Evolutionary conservation across 805 yeast genomes (phyloP).

Genomic region (Pichia paraexigua): DNA sequence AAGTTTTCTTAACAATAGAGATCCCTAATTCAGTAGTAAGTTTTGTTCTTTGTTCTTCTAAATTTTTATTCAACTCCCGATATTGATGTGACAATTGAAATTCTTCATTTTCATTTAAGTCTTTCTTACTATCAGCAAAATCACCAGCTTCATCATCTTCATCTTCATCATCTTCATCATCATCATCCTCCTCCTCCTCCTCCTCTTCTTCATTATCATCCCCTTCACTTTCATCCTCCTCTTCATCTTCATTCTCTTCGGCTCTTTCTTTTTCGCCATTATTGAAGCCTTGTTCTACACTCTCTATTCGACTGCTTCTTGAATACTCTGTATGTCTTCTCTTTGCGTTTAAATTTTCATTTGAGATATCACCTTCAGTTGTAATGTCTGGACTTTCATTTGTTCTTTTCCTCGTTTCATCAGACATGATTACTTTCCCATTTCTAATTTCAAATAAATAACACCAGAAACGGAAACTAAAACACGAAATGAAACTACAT

Average conservation of each 20-base stretch:
- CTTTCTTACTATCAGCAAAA: constrained; percentile 5
- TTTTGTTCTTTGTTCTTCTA: constrained; percentile 34
- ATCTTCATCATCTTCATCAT: not conserved
- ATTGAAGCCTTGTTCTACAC: not conserved
- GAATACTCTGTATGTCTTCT: not conserved
- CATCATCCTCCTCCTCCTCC: constrained; percentile 1
- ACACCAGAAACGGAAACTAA: too few relatives aligned
- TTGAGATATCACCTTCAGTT: too few relatives aligned
- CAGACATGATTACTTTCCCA: not conserved
- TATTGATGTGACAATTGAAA: constrained; percentile 22
- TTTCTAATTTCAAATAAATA: too few relatives aligned
- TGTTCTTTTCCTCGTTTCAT: not conserved
- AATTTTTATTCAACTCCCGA: constrained; percentile 17
- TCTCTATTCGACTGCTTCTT: not conserved
- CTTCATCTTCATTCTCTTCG: not conserved
- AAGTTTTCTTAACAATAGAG: constrained; percentile 35
- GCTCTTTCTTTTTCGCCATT: not conserved
- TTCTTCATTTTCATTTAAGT: constrained; percentile 12
- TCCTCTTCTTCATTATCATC: not conserved
- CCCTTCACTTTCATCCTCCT: not conserved
- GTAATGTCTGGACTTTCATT: not conserved
- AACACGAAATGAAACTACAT: too few relatives aligned
- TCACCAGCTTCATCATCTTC: constrained; percentile 3
- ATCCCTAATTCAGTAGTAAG: constrained; percentile 56
- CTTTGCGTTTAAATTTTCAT: not conserved